Evolutionary conservation across 768 basidiomycete genomes (phyloP), one percentile per base, ranked within the genome.

Genomic region (Rhodotorula kratochvilovae): DNA sequence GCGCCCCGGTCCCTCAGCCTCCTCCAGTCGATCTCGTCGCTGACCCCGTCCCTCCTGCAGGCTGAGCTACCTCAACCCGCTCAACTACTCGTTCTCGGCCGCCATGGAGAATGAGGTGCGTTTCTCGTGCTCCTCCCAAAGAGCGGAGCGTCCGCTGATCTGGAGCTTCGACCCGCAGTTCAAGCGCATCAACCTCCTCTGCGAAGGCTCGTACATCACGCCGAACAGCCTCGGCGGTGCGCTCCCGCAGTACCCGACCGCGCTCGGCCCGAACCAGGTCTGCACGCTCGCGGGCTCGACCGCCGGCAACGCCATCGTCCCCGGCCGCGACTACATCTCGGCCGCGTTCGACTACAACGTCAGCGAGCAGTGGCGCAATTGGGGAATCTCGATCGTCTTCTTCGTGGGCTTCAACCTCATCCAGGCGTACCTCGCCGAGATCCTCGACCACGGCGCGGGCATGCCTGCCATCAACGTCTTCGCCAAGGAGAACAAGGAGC

Each of bases 31-130:
- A n/a, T 15, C 25, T 12, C 27, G n/a, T 15, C 10, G 39, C 19
- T 51, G 7, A 51, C 27, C n/a, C n/a, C n/a, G n/a, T 51, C 10
- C 15, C 23, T 11, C 12, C 23, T 23, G 50, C 11, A 51, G 11
- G 6, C 45, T 16, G n/a, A 54, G 56, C 29, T 57, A 57, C 56
- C 1, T 55, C 54, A 55, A 55, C 54, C 54, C 54, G 54, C 54
- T 55, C 61, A 81, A 85, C 2, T 92, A 90, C 81, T 87, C 86
- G 0, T 92, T 89, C 85, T 86, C 89, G 74, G 87, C 86, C 5
- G 82, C 85, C 48, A 89, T 94, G 87, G 87, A 89, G 80, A 93
- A 93, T 79, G 92, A 95, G 53, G 53, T 54, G 13, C n/a, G 53
- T n/a, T 29, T 27, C 13, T 5, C 10, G 23, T 33, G 13, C 31